Conservation (phyloP, 768 basidiomycete genomes). For the Collybia mongolica region DNA sequence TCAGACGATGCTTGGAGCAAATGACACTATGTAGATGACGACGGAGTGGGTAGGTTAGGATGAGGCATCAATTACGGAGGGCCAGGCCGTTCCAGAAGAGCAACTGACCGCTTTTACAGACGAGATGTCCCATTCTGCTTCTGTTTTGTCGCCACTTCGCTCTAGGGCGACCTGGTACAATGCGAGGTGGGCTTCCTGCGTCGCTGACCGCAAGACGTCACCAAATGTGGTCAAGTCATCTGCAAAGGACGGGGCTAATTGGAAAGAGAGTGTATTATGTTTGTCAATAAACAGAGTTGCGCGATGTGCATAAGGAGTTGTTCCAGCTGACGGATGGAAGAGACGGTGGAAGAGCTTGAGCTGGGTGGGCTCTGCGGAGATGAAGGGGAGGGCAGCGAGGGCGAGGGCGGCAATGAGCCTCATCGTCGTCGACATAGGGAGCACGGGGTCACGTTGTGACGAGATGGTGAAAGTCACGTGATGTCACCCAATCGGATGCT, state of each 20-base stretch:
- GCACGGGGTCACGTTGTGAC: too few relatives aligned
- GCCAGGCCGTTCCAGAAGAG: constrained; percentile 12
- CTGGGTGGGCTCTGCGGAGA: constrained; percentile 13
- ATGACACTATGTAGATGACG: constrained; percentile 55
- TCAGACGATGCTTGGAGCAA: constrained; percentile 54
- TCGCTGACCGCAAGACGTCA: constrained; percentile 31
- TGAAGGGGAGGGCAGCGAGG: constrained; percentile 9
- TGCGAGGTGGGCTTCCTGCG: constrained; percentile 33
- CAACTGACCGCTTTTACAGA: constrained; percentile 59
- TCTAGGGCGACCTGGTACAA: constrained; percentile 76
- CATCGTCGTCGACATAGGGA: too few relatives aligned
- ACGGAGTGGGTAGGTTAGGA: neutral
- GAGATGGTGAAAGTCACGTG: too few relatives aligned
- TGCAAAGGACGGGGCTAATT: constrained; percentile 37
- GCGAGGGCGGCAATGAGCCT: constrained; percentile 5
- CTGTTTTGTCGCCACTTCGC: constrained; percentile 36
- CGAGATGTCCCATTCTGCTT: constrained; percentile 53
- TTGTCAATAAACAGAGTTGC: constrained; percentile 36
- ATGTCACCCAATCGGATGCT: too few relatives aligned
- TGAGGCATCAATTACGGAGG: constrained; percentile 3
- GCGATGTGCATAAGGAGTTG: constrained; percentile 40
- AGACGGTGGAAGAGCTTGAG: constrained; percentile 49
- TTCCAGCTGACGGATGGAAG: constrained; percentile 41
- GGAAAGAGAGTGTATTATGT: constrained; percentile 32
- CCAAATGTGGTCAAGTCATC: constrained; percentile 49